Base-by-base conservation (phyloP, 2,329 filamentous ascomycete genomes). In the Pseudopithomyces maydicus region DNA sequence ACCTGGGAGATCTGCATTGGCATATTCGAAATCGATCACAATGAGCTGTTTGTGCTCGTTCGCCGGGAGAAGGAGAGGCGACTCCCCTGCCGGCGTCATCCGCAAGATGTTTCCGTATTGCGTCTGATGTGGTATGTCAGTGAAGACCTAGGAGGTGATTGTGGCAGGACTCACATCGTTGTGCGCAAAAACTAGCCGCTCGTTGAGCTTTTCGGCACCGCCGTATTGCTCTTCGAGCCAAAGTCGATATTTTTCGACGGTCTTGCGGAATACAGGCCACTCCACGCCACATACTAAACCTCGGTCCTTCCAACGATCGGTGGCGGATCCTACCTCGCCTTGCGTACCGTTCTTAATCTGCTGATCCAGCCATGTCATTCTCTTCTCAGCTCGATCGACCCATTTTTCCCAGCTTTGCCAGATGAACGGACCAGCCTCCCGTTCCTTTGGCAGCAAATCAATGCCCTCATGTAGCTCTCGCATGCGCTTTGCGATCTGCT, bases 81-180 rank as follows among this genome's bases (percentile, higher is more conserved):
- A 97, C 66, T 92, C 89, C 47, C 82, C 83, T 38, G 80, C 79
- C 2, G 86, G 86, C 64, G 91, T 85, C 74, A 89, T 80, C 36
- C 93, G 91, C 48, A 99, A 86, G 61, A 99, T 95, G 73, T 99
- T 99, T 62, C 95, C 95, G 70, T 99, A 98, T 87, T 99, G 95
- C 4, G 95, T 97, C 92, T 96, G 54, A 48, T 38, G n/a, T 19
- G 10, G 26, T 11, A 8, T 42, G 44, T 72, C 19, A 72, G 64
- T 4, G 10, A 17, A 10, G 4, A 10, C 38, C 11, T 6, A 41
- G 38, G 5, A 11, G 12, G n/a, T 41, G 26, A 29, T 5, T 19
- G n/a, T 41, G 15, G 3, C 14, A 17, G 5, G 6, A 19, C 89
- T 80, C 78, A 96, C 92, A 83, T 99, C 95, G 69, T 97, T 97